Conservation (phyloP, 1,284 basidiomycete species). For the Vanrija pseudolonga region DNA sequence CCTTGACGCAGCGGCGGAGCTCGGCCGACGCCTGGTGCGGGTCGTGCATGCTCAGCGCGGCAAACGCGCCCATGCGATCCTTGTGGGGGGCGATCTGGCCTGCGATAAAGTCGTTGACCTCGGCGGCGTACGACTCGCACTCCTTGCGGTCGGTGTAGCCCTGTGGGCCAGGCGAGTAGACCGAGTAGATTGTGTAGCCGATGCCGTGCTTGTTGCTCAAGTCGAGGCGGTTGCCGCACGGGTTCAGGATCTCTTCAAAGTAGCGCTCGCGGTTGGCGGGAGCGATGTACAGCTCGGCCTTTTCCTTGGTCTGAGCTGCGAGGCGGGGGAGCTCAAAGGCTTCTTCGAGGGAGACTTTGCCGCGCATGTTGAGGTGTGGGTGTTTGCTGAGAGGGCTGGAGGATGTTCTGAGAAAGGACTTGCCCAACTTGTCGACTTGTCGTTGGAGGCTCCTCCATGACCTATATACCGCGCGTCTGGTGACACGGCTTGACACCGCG, state of each 20-base stretch:
- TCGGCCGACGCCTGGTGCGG: slow-evolving; percentile 37
- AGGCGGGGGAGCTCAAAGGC: slow-evolving; percentile 19
- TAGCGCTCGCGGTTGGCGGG: slow-evolving; percentile 20
- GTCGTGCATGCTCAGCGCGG: slow-evolving; percentile 43
- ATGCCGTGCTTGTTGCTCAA: slow-evolving; percentile 23
- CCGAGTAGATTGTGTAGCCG: slow-evolving; percentile 22
- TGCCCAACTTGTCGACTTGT: no score
- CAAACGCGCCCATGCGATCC: slow-evolving; percentile 42
- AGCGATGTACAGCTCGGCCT: slow-evolving; percentile 22
- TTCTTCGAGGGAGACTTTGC: slow-evolving; percentile 21
- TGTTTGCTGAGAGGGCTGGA: neutral
- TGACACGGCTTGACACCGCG: no score
- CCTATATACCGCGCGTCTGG: no score
- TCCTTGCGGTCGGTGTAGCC: slow-evolving; percentile 15
- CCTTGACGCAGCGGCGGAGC: slow-evolving; percentile 36
- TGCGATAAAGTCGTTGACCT: slow-evolving; percentile 21
- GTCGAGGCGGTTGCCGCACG: slow-evolving; percentile 20
- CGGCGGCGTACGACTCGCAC: slow-evolving; percentile 18
- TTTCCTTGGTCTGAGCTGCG: slow-evolving; percentile 15
- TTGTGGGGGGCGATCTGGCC: slow-evolving; percentile 31
- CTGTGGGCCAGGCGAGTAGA: slow-evolving; percentile 20
- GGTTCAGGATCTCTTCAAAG: slow-evolving; percentile 21
- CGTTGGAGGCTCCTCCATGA: no score
- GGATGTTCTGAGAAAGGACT: no score
- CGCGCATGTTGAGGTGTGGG: slow-evolving; percentile 12